Base-by-base conservation (phyloP, 352 stramenopile genomes). In the Globisporangium nunn region DNA sequence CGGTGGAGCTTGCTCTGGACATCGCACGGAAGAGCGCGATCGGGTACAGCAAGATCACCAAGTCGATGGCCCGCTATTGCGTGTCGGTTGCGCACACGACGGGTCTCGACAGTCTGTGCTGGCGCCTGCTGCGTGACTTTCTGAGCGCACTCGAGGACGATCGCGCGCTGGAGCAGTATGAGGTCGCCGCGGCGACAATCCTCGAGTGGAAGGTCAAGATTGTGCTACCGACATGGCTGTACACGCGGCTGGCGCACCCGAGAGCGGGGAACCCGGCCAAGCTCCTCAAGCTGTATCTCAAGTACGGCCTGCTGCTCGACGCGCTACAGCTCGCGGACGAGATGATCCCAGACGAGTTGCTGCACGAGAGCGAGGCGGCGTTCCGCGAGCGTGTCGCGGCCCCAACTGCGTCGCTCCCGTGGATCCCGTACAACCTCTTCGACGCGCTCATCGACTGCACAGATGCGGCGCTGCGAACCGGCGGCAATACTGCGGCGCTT, bases 381-480 rank as follows among this genome's bases (percentile, higher is more conserved):
- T 79, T 85, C 59, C 67, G 71, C 29, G 66, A 78, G 50, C 67
- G 71, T 15, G 71, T 68, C 23, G 72, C 56, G 31, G 53, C 56
- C 5, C 23, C 64, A 14, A 52, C 44, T 28, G 59, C 58, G 0
- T 59, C 65, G n/a, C 56, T 86, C 8, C 73, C 78, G 11, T 91
- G 75, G 75, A 72, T 91, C 31, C 79, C 81, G 2, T 89, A 85
- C 66, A 87, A 76, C 43, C 60, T 89, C 2, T 69, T 91, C 18
- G 81, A 91, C 50, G 64, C 56, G 10, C 57, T 89, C 49, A 58
- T 91, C 18, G 75, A 88, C 52, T 67, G 76, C 14, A 69, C 62
- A 12, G 53, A 72, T 18, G 69, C 68, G 6, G 71, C 72, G 40
- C 40, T 88, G 43, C 73, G 54, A 14, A 64, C 62, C 49, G 51